Base-by-base conservation (phyloP, 2,329 filamentous ascomycete genomes). In the Aspergillus phoenicis region DNA sequence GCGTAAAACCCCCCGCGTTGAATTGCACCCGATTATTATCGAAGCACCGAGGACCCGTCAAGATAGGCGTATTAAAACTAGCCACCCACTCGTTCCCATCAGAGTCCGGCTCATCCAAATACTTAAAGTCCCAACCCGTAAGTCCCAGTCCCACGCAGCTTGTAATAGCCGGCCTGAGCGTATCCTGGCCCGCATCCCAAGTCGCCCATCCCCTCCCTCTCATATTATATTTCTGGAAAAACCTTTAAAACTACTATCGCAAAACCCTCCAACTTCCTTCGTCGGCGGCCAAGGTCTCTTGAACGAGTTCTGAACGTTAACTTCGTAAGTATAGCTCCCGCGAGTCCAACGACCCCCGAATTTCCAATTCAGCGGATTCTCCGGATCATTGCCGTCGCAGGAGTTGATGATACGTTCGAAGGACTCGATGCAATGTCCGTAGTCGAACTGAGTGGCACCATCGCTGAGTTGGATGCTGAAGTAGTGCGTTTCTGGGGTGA, bases 291-390 rank as follows among this genome's bases (percentile, higher is more conserved):
- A 61, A 13, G 59, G 55, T 11, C 61, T 58, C 43, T 52, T 38
- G 17, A 26, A 36, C 11, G 43, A 49, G 8, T 26, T 47, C 11
- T 13, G 22, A 28, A 51, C 30, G 7, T 28, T 22, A 5, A 59
- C 20, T 17, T 58, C n/a, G 52, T 62, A 64, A 10, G 22, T 47
- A 36, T 59, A 54, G 13, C 30, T 24, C 10, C 57, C 60, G 53
- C 43, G 47, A 3, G 30, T 43, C 56, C 59, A 60, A 7, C 17
- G 22, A 3, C 66, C 68, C 15, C 66, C 66, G 22, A 61, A 64
- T 48, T 68, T 69, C 58, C 66, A 64, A 48, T 63, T 60, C 58
- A 67, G 41, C 4, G 66, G 66, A 45, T 68, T 69, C 8, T 61
- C 60, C 8, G 56, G 49, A 43, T 64, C 60, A 28, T 62, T 58